Evolutionary conservation across 1,284 basidiomycete species (phyloP), one percentile per base, ranked within the genome.

Genomic region (Somion occarium): DNA sequence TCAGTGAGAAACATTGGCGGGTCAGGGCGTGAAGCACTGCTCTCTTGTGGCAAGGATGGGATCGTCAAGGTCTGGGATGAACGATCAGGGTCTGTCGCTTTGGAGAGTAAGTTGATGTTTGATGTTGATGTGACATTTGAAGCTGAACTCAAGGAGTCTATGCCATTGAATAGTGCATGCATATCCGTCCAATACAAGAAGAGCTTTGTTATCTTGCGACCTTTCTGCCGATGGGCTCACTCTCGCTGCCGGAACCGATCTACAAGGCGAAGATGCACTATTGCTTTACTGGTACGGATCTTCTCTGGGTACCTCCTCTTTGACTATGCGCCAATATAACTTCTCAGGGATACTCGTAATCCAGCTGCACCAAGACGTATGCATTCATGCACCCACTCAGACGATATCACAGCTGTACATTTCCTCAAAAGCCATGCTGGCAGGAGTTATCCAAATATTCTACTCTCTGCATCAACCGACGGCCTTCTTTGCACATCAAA

Each of bases 231-330:
- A 88, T 59, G 88, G 86, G 2, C 61, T 72, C 52, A 80, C 78
- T 5, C 75, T 91, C 41, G 87, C 80, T 25, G 86, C 82, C 23
- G 89, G 88, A 20, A 83, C 86, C 1, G 84, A 83, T 48, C 63
- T 89, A 23, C 75, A 82, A 54, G 77, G 75, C 20, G 83, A 89
- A 23, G 86, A 89, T 53, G 85, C 88, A 1, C 69, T 77, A 1
- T 79, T 91, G 37, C 56, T 86, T 2, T 91, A 85, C 67, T 91
- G 88, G 88, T 88, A 50, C 51, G 74, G 59, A n/a, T n/a, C n/a
- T n/a, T n/a, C n/a, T n/a, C n/a, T n/a, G 20, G 39, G 18, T 13
- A 23, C n/a, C 12, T 38, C 46, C 39, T 25, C 25, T 20, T 50
- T 46, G 23, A 18, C 43, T n/a, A 38, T 24, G 3, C n/a, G 7